Conservation (phyloP, 2,329 filamentous ascomycete genomes). For the Xylariaceae sp. region DNA sequence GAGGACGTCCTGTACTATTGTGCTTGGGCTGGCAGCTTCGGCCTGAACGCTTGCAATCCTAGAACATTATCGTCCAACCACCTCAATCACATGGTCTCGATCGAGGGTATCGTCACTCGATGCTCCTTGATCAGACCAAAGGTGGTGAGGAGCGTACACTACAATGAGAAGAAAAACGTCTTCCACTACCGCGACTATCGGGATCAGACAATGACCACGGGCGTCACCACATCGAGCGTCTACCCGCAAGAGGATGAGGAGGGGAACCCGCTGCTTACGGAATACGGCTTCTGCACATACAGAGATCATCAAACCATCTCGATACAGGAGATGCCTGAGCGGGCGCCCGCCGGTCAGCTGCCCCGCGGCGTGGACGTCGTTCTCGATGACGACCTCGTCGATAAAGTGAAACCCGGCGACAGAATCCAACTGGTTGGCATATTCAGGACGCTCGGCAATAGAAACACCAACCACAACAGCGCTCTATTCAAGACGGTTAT, state of each 20-base stretch:
- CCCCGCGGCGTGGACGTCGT: constrained; percentile 95
- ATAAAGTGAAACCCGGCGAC: constrained; percentile 91
- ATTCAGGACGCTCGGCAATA: constrained; percentile 88
- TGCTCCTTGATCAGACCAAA: constrained; percentile 94
- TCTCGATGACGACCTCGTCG: constrained; percentile 92
- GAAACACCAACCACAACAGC: constrained; percentile 84
- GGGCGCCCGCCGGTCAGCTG: constrained; percentile 89
- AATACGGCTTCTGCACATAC: constrained; percentile 94
- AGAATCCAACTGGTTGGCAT: constrained; percentile 95
- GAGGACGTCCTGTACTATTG: constrained; percentile 89
- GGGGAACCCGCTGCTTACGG: constrained; percentile 85
- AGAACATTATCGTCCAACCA: constrained; percentile 83
- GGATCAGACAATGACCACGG: constrained; percentile 96
- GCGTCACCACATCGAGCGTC: constrained; percentile 80
- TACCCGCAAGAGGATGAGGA: constrained; percentile 93
- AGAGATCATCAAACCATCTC: constrained; percentile 96
- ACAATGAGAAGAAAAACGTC: constrained; percentile 77
- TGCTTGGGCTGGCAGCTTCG: constrained; percentile 94
- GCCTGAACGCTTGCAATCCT: constrained; percentile 90
- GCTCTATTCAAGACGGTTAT: constrained; percentile 93
- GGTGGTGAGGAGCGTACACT: constrained; percentile 97
- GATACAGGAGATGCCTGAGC: constrained; percentile 98
- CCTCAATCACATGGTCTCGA: constrained; percentile 92
- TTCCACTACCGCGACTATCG: constrained; percentile 88
- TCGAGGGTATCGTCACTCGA: constrained; percentile 96